Conservation (phyloP, 306 rosid species). For the Fragaria iinumae region DNA sequence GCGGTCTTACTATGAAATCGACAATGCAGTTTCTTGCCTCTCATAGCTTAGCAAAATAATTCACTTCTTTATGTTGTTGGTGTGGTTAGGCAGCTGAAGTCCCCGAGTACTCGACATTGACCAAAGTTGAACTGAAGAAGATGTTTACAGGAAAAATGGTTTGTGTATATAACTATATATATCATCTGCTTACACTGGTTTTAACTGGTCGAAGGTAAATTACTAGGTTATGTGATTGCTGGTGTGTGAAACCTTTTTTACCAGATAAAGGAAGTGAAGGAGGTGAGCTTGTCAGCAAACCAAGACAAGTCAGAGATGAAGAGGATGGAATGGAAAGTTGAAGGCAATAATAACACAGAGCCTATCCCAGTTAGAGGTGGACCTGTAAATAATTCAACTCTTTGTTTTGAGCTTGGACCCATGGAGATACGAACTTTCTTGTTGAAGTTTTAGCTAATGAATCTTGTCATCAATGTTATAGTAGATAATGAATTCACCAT, state of each 20-base stretch:
- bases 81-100: slow-evolving; percentile 57
- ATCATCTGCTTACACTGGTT: neutral
- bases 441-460: slow-evolving; percentile 37
- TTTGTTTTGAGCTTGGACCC: slow-evolving; percentile 69
- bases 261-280: slow-evolving; percentile 58
- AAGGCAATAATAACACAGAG: slow-evolving; percentile 30
- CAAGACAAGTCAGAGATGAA: slow-evolving; percentile 70
- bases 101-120: slow-evolving; percentile 48
- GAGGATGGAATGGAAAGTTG: slow-evolving; percentile 59
- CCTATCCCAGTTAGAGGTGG: slow-evolving; percentile 43
- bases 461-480: too few species aligned
- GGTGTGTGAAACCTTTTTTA: slow-evolving; percentile 6
- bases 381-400: slow-evolving; percentile 33
- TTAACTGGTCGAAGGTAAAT: neutral
- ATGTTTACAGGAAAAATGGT: slow-evolving; percentile 59
- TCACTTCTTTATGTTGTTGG: slow-evolving; percentile 10
- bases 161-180: neutral
- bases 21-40: neutral
- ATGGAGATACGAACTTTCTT: slow-evolving; percentile 77
- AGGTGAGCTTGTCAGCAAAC: slow-evolving; percentile 66
- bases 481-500: too few species aligned
- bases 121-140: slow-evolving; percentile 76
- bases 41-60: neutral
- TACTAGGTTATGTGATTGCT: neutral
- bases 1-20: neutral